Evolutionary conservation across 805 yeast species (phyloP).

Genomic region (Sugiyamaella chiloensis): DNA sequence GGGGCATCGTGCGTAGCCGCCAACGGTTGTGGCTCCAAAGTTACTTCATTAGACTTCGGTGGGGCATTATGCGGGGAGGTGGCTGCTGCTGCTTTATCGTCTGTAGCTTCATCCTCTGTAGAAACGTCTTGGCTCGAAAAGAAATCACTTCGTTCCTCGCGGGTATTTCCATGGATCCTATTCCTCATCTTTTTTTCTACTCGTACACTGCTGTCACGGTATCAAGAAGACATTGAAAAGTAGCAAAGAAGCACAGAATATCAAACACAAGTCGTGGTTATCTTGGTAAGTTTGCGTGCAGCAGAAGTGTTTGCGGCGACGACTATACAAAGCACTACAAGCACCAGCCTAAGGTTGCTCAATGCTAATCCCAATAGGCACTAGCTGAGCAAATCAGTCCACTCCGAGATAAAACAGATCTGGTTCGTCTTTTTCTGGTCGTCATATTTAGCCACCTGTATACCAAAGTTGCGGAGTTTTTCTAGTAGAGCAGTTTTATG

Average conservation of each 20-base stretch:
- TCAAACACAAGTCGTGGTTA: too few species aligned
- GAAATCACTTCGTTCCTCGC: slow-evolving; percentile 8
- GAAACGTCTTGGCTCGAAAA: slow-evolving; percentile 7
- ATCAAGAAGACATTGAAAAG: too few species aligned
- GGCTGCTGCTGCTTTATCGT: not conserved
- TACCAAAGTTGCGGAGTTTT: slow-evolving; percentile 4
- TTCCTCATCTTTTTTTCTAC: not conserved
- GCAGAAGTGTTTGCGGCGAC: too few species aligned
- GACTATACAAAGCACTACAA: too few species aligned
- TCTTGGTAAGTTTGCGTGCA: too few species aligned
- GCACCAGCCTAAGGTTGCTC: too few species aligned
- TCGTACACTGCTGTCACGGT: too few species aligned
- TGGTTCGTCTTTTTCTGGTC: not conserved
- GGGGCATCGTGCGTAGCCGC: too few species aligned
- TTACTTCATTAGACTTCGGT: not conserved
- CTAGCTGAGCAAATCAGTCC: slow-evolving; percentile 5
- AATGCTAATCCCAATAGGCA: too few species aligned
- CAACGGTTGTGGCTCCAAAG: not conserved
- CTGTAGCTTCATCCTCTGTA: not conserved
- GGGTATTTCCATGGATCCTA: slow-evolving; percentile 10
- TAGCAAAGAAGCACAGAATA: too few species aligned
- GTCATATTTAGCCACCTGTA: slow-evolving; percentile 2
- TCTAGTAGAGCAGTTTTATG: slow-evolving; percentile 14
- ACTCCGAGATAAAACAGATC: not conserved
- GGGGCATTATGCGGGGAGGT: not conserved